phyloP scores from a whole-genome alignment of 768 basidiomycete genomes.

The Amyloporia xantha region DNA sequence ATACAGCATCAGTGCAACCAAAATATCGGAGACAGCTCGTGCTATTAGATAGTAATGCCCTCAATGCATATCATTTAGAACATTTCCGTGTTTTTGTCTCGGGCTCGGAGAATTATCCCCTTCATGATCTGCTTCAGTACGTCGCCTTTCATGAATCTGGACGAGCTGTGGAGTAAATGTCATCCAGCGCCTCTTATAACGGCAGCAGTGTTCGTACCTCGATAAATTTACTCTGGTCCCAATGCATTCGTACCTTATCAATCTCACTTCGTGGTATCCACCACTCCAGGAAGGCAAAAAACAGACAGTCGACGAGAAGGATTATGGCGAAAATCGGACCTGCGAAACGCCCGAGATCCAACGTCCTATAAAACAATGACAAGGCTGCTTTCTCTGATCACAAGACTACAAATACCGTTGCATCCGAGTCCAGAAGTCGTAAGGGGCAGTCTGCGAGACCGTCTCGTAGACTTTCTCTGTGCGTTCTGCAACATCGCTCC shows the following conservation, averaged over 20 bases:
- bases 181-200: too few relatives aligned
- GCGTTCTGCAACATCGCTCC: constrained; percentile 70
- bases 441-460: constrained; percentile 53
- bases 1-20: too few relatives aligned
- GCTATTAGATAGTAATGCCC: too few relatives aligned
- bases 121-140: too few relatives aligned
- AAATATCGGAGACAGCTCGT: too few relatives aligned
- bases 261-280: constrained; percentile 72
- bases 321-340: constrained; percentile 89
- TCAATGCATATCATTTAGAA: too few relatives aligned
- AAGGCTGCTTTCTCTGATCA: neutral
- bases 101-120: too few relatives aligned
- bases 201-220: constrained; percentile 25
- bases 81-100: too few relatives aligned
- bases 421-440: constrained; percentile 75
- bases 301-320: constrained; percentile 81
- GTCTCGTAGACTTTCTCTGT: constrained; percentile 79
- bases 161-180: too few relatives aligned
- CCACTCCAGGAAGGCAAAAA: constrained; percentile 81
- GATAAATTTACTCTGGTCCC: constrained; percentile 39
- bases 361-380: constrained; percentile 42
- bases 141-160: too few relatives aligned
- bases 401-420: constrained; percentile 42
- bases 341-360: constrained; percentile 70
- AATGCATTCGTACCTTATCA: constrained; percentile 64